Evolutionary conservation across 2,329 filamentous ascomycete genomes (phyloP), one percentile per base, ranked within the genome.

Genomic region (Stagonosporopsis tanaceti): DNA sequence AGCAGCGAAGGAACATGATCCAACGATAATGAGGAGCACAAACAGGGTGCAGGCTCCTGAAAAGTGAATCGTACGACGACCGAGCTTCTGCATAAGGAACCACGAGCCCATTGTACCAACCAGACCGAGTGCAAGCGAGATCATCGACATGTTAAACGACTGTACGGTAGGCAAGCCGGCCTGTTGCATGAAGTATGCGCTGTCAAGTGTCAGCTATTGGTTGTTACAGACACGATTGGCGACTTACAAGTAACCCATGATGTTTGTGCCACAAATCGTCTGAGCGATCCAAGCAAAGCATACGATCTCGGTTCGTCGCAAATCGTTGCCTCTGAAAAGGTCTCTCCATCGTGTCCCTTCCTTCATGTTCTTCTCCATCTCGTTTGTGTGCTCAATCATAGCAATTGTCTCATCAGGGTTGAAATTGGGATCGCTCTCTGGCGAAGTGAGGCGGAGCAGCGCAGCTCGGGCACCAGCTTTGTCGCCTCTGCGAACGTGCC

Each of bases 301-400:
- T 15, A 86, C 81, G 60, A 89, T 87, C 69, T 91, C 92, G 1
- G 92, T 96, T 20, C 92, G 85, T 48, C 92, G 87, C 50, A 88
- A 81, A 72, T 96, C 88, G 14, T 84, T 83, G 7, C 91, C 91
- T 74, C 84, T 89, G 83, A 96, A 95, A 76, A 91, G 94, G 73
- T 96, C 92, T 64, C 83, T 77, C 76, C 93, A 96, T 42, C 83
- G 87, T 8, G 90, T 86, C 25, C 91, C 91, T 14, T 80, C 79
- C 28, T 58, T 56, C 53, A 92, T 89, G 73, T 84, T 79, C 70
- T 91, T 84, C 73, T 96, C 92, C n/a, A 96, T 79, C 1, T 89
- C 89, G 1, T 90, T 93, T 1, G 92, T 96, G 70, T 95, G 90
- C 3, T 92, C 86, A 87, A 97, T 96, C 91, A 96, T 94, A 63